phyloP scores from a whole-genome alignment of 164 flowering plant genomes.

The Macadamia tetraphylla region DNA sequence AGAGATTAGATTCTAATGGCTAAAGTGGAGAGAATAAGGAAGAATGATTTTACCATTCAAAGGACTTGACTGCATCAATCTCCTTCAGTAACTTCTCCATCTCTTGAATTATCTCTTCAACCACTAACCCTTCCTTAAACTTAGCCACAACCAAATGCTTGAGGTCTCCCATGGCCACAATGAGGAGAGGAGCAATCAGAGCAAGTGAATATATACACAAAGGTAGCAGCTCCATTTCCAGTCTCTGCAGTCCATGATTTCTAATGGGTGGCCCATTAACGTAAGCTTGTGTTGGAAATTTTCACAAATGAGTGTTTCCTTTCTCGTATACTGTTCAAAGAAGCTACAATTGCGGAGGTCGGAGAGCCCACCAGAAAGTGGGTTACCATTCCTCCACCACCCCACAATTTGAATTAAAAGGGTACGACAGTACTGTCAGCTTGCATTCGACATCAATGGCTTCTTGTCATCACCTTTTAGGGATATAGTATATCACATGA shows the following conservation, averaged over 20 bases:
- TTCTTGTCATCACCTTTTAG: neutral
- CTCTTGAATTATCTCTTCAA: conserved; percentile 61
- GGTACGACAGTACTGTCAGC: neutral
- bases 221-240: neutral
- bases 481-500: conserved; percentile 5
- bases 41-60: conserved; percentile 54
- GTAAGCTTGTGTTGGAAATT: conserved; percentile 7
- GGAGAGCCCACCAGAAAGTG: conserved; percentile 10
- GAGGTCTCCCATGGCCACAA: conserved; percentile 43
- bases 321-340: conserved; percentile 2
- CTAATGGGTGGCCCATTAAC: conserved; percentile 8
- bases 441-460: neutral
- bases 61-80: conserved; percentile 59
- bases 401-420: neutral
- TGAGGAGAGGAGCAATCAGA: neutral
- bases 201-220: conserved; percentile 6
- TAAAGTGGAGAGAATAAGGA: neutral
- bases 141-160: conserved; percentile 81
- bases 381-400: neutral
- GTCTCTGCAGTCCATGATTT: neutral
- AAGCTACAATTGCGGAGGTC: neutral
- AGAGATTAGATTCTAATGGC: neutral
- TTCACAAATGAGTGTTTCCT: conserved; percentile 3
- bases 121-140: conserved; percentile 75
- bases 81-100: conserved; percentile 63